Percentiles rank a stretch among this genome's conserved stretches.
phyloP scores from a whole-genome alignment of 208 protist species.

The Porcisia hertigi region DNA sequence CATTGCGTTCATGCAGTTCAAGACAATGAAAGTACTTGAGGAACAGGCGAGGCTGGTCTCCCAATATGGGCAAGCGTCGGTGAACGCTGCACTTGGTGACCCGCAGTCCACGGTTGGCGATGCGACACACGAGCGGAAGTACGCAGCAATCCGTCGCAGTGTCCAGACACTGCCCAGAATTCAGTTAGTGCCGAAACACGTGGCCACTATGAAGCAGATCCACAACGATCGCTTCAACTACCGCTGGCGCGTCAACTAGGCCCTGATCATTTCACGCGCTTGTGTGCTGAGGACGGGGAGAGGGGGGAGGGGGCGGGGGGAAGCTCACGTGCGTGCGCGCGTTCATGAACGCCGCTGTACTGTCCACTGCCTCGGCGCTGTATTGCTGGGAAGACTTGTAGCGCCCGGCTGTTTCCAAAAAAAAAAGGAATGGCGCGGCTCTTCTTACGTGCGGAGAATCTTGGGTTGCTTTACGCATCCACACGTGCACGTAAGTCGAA shows the following conservation, averaged over 20 bases:
- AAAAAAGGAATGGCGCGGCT: too few relatives aligned
- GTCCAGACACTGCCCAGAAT: constrained; percentile 70
- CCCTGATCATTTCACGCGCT: neutral
- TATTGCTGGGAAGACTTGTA: too few relatives aligned
- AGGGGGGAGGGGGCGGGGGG: too few relatives aligned
- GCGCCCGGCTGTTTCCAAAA: too few relatives aligned
- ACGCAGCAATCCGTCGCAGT: constrained; percentile 49
- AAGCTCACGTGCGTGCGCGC: too few relatives aligned
- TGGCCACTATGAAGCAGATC: constrained; percentile 92
- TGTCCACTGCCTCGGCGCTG: too few relatives aligned
- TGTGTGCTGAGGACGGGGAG: neutral
- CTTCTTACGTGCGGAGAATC: too few relatives aligned
- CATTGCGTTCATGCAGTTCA: constrained; percentile 91
- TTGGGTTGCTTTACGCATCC: too few relatives aligned
- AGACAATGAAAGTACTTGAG: constrained; percentile 91
- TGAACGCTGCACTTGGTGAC: constrained; percentile 85
- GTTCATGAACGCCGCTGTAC: too few relatives aligned
- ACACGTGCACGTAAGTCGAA: too few relatives aligned
- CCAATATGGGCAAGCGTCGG: constrained; percentile 84
- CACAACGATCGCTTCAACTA: constrained; percentile 93
- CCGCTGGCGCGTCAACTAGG: constrained; percentile 87
- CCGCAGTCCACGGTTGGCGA: constrained; percentile 31
- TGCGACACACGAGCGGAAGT: constrained; percentile 46
- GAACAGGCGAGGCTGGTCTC: constrained; percentile 86
- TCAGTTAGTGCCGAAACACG: constrained; percentile 82